phyloP scores from a whole-genome alignment of 2,329 filamentous ascomycete species.

The Epicoccum sorghinum region DNA sequence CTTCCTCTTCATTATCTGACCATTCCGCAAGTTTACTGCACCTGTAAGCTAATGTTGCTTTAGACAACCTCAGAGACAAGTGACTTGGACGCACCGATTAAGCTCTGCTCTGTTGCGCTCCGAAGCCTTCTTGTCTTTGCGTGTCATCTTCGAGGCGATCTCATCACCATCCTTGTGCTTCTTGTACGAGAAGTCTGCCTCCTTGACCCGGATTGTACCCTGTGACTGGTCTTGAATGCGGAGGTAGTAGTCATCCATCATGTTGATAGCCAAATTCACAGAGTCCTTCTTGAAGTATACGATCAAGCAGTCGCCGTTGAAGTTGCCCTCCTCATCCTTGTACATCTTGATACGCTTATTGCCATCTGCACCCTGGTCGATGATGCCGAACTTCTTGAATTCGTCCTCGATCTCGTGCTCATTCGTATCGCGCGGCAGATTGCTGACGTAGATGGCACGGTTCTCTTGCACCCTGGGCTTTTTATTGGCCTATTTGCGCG shows the following conservation, averaged over 20 bases:
- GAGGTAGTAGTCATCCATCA: constrained; percentile 83
- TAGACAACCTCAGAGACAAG: not conserved
- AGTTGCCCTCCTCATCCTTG: constrained; percentile 76
- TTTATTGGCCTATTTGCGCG: constrained; percentile 44
- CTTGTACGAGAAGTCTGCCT: constrained; percentile 91
- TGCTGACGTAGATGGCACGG: constrained; percentile 90
- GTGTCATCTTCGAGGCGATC: constrained; percentile 56
- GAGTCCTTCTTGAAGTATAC: constrained; percentile 96
- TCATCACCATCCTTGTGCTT: constrained; percentile 70
- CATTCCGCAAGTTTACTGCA: constrained; percentile 87
- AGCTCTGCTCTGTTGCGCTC: constrained; percentile 91
- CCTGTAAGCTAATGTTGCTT: constrained; percentile 7
- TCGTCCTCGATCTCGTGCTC: constrained; percentile 79
- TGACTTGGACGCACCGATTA: constrained; percentile 59
- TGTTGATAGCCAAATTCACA: constrained; percentile 82
- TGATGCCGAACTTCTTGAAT: constrained; percentile 90
- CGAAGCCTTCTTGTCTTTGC: constrained; percentile 83
- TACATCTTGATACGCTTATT: constrained; percentile 93
- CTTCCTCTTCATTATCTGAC: constrained; percentile 78
- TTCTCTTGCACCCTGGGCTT: constrained; percentile 63
- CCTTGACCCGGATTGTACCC: constrained; percentile 75
- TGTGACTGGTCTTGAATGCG: constrained; percentile 60
- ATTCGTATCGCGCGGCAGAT: constrained; percentile 79
- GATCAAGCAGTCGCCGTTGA: constrained; percentile 92
- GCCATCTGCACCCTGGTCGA: constrained; percentile 90